Evolutionary conservation across 2,329 filamentous ascomycete genomes (phyloP).

Genomic region (Colletotrichum incanum): DNA sequence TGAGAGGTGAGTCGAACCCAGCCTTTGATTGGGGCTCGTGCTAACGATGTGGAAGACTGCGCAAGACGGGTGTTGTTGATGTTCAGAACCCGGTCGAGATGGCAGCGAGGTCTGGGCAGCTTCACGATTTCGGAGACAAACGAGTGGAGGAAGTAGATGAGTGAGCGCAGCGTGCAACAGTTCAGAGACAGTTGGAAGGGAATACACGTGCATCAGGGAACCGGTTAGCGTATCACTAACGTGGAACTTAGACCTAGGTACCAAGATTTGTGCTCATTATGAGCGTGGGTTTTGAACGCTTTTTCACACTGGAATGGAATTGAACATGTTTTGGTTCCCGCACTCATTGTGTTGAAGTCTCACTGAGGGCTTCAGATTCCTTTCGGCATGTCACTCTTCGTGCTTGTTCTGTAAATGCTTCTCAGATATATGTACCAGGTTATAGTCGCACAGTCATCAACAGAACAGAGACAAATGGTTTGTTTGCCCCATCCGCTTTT

Average conservation of each 20-base stretch:
- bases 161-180: constrained; percentile 14
- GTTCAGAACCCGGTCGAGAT: constrained; percentile 85
- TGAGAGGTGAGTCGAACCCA: constrained; percentile 74
- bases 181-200: no score
- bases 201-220: neutral
- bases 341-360: neutral
- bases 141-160: constrained; percentile 62
- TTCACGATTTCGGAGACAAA: constrained; percentile 78
- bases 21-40: neutral
- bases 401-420: neutral
- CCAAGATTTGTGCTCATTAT: no score
- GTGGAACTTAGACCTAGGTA: neutral
- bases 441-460: neutral
- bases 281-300: no score
- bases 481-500: neutral
- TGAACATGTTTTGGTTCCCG: neutral
- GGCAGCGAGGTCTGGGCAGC: constrained; percentile 78
- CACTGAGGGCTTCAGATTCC: neutral
- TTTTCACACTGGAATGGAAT: neutral
- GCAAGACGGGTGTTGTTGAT: constrained; percentile 81
- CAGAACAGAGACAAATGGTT: no score
- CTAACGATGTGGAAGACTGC: constrained; percentile 63
- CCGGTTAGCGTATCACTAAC: neutral
- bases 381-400: neutral
- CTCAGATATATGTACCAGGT: neutral